Evolutionary conservation across 2,329 filamentous ascomycete species (phyloP).

Genomic region (Colletotrichum endophyticum): DNA sequence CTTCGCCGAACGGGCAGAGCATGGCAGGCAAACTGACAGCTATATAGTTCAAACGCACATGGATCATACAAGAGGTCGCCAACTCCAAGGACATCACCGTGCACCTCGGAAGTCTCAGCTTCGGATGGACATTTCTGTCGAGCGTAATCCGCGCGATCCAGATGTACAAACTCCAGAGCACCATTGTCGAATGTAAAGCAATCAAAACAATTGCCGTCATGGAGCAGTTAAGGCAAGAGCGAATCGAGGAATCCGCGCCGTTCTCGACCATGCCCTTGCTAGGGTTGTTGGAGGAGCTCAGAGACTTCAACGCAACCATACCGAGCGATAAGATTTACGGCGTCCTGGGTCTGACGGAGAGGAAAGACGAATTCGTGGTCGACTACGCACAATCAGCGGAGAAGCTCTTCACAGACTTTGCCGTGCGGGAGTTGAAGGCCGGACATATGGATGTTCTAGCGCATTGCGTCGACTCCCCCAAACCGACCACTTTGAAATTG

Average conservation of each 20-base stretch:
- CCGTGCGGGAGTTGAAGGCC: neutral
- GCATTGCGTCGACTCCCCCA: neutral
- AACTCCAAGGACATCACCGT: neutral
- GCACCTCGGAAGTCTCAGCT: neutral
- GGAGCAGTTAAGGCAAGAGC: neutral
- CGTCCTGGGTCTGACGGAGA: neutral
- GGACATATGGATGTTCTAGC: neutral
- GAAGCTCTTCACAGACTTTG: neutral
- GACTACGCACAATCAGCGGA: neutral
- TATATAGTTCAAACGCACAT: slow-evolving; percentile 13
- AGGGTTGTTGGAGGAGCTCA: neutral
- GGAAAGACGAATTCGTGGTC: neutral
- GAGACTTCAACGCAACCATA: slow-evolving; percentile 8
- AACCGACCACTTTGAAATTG: neutral
- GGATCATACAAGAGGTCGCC: slow-evolving; percentile 19
- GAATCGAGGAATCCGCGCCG: neutral
- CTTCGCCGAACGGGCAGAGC: neutral
- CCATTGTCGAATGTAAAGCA: neutral
- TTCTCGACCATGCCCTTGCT: neutral
- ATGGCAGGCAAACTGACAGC: neutral
- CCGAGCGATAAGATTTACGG: slow-evolving; percentile 7
- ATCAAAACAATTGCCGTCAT: neutral
- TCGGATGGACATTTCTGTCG: neutral
- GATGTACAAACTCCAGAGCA: neutral
- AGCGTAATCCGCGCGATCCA: neutral